Base-by-base conservation (phyloP, 2,329 filamentous ascomycete genomes). In the Calonectria henricotiae region DNA sequence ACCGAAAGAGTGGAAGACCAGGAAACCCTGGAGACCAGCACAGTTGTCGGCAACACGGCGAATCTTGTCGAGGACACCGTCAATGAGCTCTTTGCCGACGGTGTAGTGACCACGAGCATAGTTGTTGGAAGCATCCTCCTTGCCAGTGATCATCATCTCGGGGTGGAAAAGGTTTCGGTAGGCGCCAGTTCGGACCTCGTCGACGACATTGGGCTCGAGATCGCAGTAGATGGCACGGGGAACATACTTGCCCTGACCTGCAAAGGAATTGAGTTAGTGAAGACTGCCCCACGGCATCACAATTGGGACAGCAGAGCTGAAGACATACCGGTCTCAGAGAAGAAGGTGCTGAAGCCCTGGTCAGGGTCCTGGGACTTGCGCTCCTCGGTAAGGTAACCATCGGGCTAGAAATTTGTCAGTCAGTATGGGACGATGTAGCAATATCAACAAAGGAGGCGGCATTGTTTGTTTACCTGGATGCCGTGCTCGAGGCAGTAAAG, bases 81-180 rank as follows among this genome's bases (percentile, higher is more conserved):
- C 96, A 80, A 98, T 98, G 85, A 99, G 91, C 90, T 99, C 96
- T 91, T 98, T 98, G 84, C 96, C 96, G 80, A 98, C 95, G 75
- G 96, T 99, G 91, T 99, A 99, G 90, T 99, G 96, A 78, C 96
- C 96, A 90, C 96, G 96, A 80, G 96, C 96, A 83, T 98, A 98
- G 92, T 99, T 99, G 93, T 99, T 99, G 79, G 96, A 98, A 78
- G 96, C 96, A 92, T 98, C 96, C 90, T 98, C 96, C 92, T 98
- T 98, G 87, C 96, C 96, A 76, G 94, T 98, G 86, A 99, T 98
- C 96, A 99, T 98, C 88, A 97, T 93, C 88, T 98, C 96, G 71
- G 96, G 96, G 89, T 98, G 96, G 92, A 98, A 98, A 76, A 99
- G 93, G 83, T 90, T 93, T 82, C 96, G 94, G 91, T 98, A 99